Evolutionary conservation across 257 asterid genomes (phyloP), one percentile per base, ranked within the genome.

Genomic region (Verbascum thapsus): DNA sequence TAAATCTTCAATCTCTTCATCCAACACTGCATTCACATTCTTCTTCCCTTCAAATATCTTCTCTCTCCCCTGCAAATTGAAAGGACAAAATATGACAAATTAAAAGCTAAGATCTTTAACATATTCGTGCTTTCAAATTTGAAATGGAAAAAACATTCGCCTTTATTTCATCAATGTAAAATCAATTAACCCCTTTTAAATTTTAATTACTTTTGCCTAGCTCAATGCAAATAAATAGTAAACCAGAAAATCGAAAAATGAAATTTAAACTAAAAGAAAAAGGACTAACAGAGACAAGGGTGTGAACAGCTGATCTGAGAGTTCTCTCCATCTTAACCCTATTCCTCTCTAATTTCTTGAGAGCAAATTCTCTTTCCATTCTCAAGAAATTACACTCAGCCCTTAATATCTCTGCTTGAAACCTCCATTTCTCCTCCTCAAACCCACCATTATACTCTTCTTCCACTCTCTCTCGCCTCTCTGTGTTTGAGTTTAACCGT

Each of bases 381-480:
- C 96, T 83, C 77, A 88, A 47, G 51, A 84, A 79, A 49, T 78
- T 84, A 47, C 96, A 91, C 65, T 85, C 96, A 1, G 96, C 98
- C 73, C 95, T 81, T 64, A 88, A 76, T 47, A 91, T 85, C 83
- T 88, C 98, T 26, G 95, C 95, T 56, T 91, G 92, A 64, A 88
- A 84, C 88, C 77, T 77, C 95, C 96, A 88, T 35, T 82, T 81
- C 74, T 82, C 96, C 73, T 78, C 95, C 76, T 50, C 80, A 53
- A 75, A 69, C 61, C 52, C 74, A 3, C 43, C 68, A 18, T 19
- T 11, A 23, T 18, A 66, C 18, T 11, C 71, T 19, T 71, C 74
- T 23, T 69, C 88, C 12, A 80, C 87, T 48, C 96, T 76, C 60
- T 72, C 90, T 58, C 95, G 78, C 66, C 84, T 81, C 50, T 66